Evolutionary conservation across 306 rosid species (phyloP).

Genomic region (Sicyos edulis): DNA sequence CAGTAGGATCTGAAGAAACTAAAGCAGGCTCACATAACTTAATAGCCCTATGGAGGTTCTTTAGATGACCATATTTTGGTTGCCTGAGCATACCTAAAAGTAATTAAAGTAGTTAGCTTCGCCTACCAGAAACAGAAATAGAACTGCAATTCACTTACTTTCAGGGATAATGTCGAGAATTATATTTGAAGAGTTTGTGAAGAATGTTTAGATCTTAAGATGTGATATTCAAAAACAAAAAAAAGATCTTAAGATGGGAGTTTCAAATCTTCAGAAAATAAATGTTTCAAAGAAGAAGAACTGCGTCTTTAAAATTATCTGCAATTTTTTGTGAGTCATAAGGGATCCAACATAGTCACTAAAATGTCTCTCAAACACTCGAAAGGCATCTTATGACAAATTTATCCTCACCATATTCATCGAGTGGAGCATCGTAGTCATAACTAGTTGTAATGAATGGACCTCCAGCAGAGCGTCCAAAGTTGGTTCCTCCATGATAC

Average conservation of each 20-base stretch:
- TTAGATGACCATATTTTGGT: conserved; percentile 83
- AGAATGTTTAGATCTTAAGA: background rate
- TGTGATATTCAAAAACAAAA: background rate
- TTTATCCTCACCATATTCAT: conserved; percentile 73
- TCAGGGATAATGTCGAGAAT: background rate
- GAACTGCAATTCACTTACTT: background rate
- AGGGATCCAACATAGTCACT: background rate
- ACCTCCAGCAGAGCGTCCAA: conserved; percentile 95
- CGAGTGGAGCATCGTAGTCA: conserved; percentile 94
- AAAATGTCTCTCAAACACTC: background rate
- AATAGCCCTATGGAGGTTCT: conserved; percentile 74
- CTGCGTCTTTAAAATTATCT: background rate
- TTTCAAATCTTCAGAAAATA: background rate
- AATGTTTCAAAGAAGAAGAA: background rate
- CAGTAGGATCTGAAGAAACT: conserved; percentile 74
- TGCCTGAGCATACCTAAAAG: conserved; percentile 72
- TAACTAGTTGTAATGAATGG: conserved; percentile 91
- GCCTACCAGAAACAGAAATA: conserved; percentile 1
- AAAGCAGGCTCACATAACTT: conserved; percentile 72
- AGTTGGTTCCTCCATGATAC: conserved; percentile 99
- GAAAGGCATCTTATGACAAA: conserved; percentile 4
- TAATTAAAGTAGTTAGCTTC: conserved; percentile 19
- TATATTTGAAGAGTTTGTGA: background rate
- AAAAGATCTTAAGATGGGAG: background rate
- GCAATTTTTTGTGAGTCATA: background rate